Evolutionary conservation across 1,284 basidiomycete species (phyloP), one percentile per base, ranked within the genome.

Genomic region (Cerioporus squamosus): DNA sequence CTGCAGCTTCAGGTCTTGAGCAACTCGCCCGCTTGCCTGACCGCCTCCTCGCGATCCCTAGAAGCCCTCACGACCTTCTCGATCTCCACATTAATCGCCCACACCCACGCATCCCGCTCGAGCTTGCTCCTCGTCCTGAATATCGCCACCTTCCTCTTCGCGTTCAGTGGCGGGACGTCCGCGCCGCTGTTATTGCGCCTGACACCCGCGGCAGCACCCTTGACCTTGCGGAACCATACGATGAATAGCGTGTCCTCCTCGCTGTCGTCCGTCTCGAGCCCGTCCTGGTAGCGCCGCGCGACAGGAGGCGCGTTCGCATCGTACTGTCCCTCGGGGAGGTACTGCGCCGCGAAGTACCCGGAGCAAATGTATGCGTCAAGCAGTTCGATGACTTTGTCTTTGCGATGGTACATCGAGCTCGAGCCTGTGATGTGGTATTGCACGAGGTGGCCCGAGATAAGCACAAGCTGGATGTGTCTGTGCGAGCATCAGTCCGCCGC

Each of bases 51-150:
- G 64, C 88, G 77, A 15, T 80, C 81, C 67, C 65, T 77, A 65
- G 83, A 81, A n/a, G 72, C 74, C 68, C 88, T 76, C 51, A 82
- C 81, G 8, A 90, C 72, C 72, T 85, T 89, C 74, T 95, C 93
- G 57, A 95, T 92, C 76, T 94, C 93, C 53, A 81, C 82, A 63
- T 89, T 90, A 65, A 95, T 74, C 17, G 90, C 91, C 85, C 90
- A 94, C 68, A 92, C 93, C 94, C 93, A 95, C 23, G 88, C 81
- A 71, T 95, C 93, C 26, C 93, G 78, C 72, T 95, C 94, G 44
- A 94, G 75, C 70, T 84, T 86, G 71, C 86, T 93, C 69, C 93
- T 79, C 47, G 91, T 88, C 57, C 87, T 83, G 67, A 91, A 89
- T 5, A 93, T 81, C 20, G 84, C 70, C 58, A 86, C 67, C 68